Evolutionary conservation across 495 filamentous ascomycete genomes (phyloP).

Genomic region (Hyphodiscus hymeniophilus): DNA sequence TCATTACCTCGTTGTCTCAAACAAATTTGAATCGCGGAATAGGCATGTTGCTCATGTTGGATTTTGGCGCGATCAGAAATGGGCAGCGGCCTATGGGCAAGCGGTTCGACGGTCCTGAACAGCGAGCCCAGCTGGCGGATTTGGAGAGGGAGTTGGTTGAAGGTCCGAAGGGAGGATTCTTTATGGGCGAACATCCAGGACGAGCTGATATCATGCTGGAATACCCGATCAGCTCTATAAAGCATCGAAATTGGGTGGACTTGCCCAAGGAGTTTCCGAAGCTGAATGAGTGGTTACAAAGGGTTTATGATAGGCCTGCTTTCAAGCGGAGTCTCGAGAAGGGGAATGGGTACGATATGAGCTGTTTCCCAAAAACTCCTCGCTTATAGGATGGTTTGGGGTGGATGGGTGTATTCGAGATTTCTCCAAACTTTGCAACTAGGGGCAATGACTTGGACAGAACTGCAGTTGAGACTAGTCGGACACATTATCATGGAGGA

Average conservation of each 20-base stretch:
- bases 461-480: too few species aligned
- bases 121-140: slow-evolving; percentile 1
- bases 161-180: slow-evolving; percentile 16
- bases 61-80: not conserved
- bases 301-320: slow-evolving; percentile 17
- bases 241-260: slow-evolving; percentile 14
- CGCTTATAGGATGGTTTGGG: slow-evolving; percentile 4
- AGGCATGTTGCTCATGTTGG: slow-evolving; percentile 11
- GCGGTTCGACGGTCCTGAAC: slow-evolving; percentile 7
- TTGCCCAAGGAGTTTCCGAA: slow-evolving; percentile 19
- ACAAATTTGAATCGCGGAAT: slow-evolving; percentile 9
- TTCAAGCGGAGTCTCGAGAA: slow-evolving; percentile 25
- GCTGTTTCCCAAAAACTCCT: not conserved
- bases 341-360: slow-evolving; percentile 23
- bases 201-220: slow-evolving; percentile 19
- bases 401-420: too few species aligned
- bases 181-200: slow-evolving; percentile 19
- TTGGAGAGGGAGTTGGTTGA: slow-evolving; percentile 14
- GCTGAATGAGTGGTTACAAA: slow-evolving; percentile 21
- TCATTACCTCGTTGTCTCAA: slow-evolving; percentile 15
- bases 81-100: slow-evolving; percentile 4
- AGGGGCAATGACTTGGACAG: too few species aligned
- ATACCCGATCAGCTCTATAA: slow-evolving; percentile 21
- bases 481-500: too few species aligned
- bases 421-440: too few species aligned